Percentiles rank a stretch among this genome's conserved stretches.
phyloP scores from a whole-genome alignment of 495 filamentous ascomycete species.

The Podospora tetraspora region DNA sequence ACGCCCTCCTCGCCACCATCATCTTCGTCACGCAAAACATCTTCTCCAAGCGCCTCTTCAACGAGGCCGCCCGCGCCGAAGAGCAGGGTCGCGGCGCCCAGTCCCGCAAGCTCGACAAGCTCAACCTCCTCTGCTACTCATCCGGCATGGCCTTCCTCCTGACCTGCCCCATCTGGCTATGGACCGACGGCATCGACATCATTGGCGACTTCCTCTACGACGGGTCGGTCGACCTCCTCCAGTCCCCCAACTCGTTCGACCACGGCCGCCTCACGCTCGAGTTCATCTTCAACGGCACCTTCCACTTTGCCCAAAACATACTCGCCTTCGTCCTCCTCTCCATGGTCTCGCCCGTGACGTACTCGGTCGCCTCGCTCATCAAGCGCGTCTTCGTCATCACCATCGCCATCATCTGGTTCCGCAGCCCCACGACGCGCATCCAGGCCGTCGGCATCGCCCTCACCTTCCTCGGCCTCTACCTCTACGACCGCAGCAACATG shows the following conservation, averaged over 20 bases:
- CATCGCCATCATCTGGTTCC: conserved; percentile 94
- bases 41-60: conserved; percentile 98
- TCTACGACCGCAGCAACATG: conserved; percentile 90
- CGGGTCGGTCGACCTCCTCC: conserved; percentile 54
- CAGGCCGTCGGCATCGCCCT: conserved; percentile 82
- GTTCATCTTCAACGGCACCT: conserved; percentile 94
- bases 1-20: conserved; percentile 78
- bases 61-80: conserved; percentile 79
- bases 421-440: conserved; percentile 71
- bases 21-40: conserved; percentile 99
- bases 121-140: conserved; percentile 95
- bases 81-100: conserved; percentile 54
- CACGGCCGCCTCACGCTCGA: conserved; percentile 75
- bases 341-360: conserved; percentile 91
- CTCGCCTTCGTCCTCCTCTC: conserved; percentile 87
- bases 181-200: conserved; percentile 76
- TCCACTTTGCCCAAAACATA: conserved; percentile 95
- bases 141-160: conserved; percentile 84
- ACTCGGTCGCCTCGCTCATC: conserved; percentile 89
- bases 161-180: conserved; percentile 91
- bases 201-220: conserved; percentile 68
- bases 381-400: conserved; percentile 97
- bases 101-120: conserved; percentile 81
- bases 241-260: conserved; percentile 63
- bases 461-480: conserved; percentile 88